Percentiles rank a stretch among this genome's conserved stretches.
These are phyloP conservation scores for Myxozyma vanderwaltii DNA, from an alignment of 805 yeast genomes.

Conservation along the genomic window DNA sequence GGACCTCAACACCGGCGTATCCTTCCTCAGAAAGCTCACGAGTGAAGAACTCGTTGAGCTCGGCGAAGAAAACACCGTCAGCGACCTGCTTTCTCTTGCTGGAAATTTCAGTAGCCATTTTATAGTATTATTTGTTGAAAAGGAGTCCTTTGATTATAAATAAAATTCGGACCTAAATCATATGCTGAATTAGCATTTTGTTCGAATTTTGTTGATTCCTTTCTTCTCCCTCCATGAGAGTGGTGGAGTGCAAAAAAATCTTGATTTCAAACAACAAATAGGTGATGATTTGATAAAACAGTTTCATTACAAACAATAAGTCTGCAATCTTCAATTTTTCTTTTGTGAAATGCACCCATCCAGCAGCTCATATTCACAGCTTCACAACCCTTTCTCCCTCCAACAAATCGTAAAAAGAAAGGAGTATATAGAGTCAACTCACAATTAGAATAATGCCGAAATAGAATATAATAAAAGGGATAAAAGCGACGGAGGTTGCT, in stretches of 20 bases:
- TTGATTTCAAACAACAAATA: too few relatives aligned
- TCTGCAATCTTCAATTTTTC: not conserved
- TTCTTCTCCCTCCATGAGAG: not conserved
- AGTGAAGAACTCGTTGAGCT: slow-evolving; percentile 99
- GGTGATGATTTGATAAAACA: too few relatives aligned
- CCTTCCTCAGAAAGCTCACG: slow-evolving; percentile 99
- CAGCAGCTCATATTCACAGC: too few relatives aligned
- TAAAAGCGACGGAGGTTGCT: not conserved
- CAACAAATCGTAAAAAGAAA: not conserved
- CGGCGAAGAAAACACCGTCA: slow-evolving; percentile 99
- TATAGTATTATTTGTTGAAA: not conserved
- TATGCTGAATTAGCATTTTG: not conserved
- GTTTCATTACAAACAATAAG: too few relatives aligned
- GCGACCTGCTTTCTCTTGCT: slow-evolving; percentile 99
- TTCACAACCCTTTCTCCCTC: not conserved
- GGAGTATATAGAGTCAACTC: not conserved
- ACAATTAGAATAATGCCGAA: slow-evolving; percentile 1
- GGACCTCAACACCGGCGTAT: slow-evolving; percentile 99
- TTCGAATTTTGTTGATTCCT: not conserved
- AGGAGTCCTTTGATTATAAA: not conserved
- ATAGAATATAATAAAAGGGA: not conserved
- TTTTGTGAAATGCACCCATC: too few relatives aligned
- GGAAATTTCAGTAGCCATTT: slow-evolving; percentile 60
- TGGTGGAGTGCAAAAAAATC: too few relatives aligned
- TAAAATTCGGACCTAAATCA: not conserved